Evolutionary conservation across 257 asterid species (phyloP), one percentile per base, ranked within the genome.

Genomic region (Fraxinus pennsylvanica): DNA sequence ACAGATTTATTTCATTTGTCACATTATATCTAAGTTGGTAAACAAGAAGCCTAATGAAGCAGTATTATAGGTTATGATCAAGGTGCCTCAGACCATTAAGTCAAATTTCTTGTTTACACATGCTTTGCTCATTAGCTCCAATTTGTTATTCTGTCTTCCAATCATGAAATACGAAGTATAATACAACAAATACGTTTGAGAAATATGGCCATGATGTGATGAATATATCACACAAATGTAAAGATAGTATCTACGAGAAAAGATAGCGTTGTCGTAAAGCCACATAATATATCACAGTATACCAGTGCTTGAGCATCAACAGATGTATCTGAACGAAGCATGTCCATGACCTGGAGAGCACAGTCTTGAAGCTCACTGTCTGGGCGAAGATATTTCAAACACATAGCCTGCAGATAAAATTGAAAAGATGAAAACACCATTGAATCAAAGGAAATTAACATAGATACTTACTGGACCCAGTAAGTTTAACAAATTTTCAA

Each of bases 281-380:
- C 68, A 76, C 45, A 45, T 76, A 76, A 77, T 61, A 38, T 72
- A 70, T 75, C 32, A 75, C 76, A 76, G 76, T 70, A 82, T 90
- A 96, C 99, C 98, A 93, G 85, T 81, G 97, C 90, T 90, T 96
- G 99, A 78, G 99, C 98, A 89, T 93, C 99, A 77, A 83, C 68
- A 25, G 82, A 74, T 78, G 87, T 86, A 81, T 92, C 98, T 2
- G 88, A 77, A 70, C 80, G 92, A 83, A 96, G 98, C 98, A 96
- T 92, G 81, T 91, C 96, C 87, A 93, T 81, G 79, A 90, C 92
- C 85, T 86, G 96, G 83, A 85, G 52, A 13, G 93, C 91, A 76
- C 84, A 91, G 81, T 83, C 88, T 85, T 91, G 97, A 78, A 96
- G 97, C 91, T 93, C 99, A 61, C 87, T 89, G 77, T 96, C 99